These are phyloP conservation scores for Solanum etuberosum DNA, from an alignment of 257 asterid genomes.

Conservation along the genomic window DNA sequence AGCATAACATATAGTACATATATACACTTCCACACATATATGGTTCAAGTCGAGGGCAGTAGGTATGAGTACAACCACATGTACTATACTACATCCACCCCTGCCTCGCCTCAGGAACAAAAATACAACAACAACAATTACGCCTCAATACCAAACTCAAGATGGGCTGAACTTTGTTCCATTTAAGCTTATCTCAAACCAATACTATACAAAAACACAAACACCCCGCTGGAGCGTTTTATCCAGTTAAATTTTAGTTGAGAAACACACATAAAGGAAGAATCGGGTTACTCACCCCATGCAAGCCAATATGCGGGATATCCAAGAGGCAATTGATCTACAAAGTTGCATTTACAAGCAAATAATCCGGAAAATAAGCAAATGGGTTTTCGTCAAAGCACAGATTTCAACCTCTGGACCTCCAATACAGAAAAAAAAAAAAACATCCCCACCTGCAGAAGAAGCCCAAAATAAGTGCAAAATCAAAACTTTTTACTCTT, in stretches of 20 bases:
- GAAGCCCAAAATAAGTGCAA: neutral
- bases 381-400: neutral
- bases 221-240: neutral
- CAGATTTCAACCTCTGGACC: neutral
- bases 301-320: slow-evolving; percentile 51
- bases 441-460: neutral
- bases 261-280: neutral
- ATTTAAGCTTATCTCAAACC: neutral
- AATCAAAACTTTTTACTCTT: neutral
- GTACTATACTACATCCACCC: neutral
- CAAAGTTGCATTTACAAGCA: slow-evolving; percentile 13
- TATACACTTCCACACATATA: neutral
- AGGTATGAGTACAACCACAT: neutral
- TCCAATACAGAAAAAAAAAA: neutral
- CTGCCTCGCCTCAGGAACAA: neutral
- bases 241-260: neutral
- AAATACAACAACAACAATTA: neutral
- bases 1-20: neutral
- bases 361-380: neutral
- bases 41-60: neutral
- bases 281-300: slow-evolving; percentile 70
- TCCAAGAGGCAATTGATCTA: slow-evolving; percentile 36
- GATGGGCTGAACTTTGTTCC: neutral
- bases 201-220: neutral
- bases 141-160: neutral